These are phyloP conservation scores for Cryptococcus sp. DNA, from an alignment of 1,284 basidiomycete species.

Conservation along the genomic window DNA sequence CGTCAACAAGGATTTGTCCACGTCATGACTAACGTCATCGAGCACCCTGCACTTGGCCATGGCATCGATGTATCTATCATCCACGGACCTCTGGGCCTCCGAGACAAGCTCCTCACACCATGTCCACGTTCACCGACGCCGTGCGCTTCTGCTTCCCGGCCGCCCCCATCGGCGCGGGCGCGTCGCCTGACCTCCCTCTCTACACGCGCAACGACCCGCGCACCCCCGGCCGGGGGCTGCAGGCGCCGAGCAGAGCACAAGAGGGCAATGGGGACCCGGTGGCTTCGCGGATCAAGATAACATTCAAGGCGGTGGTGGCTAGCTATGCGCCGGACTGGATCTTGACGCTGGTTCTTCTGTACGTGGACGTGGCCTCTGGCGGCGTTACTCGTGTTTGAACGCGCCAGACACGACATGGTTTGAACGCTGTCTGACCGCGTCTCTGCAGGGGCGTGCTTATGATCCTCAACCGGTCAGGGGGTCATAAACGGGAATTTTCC, in stretches of 20 bases:
- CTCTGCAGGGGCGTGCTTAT: constrained; percentile 61
- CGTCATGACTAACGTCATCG: background rate
- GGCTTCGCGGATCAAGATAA: constrained; percentile 18
- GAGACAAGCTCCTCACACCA: constrained; percentile 3
- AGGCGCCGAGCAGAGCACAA: background rate
- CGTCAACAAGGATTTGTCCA: too few species aligned
- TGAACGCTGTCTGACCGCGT: background rate
- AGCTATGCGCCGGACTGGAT: constrained; percentile 56
- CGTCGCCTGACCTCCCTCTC: constrained; percentile 11
- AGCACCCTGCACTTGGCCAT: background rate
- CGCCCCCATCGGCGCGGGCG: constrained; percentile 14
- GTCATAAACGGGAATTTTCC: constrained; percentile 81
- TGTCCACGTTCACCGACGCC: constrained; percentile 30
- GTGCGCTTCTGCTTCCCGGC: constrained; percentile 39
- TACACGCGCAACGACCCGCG: constrained; percentile 11
- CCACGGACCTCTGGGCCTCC: background rate
- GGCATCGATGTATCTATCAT: background rate
- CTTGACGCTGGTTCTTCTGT: constrained; percentile 68
- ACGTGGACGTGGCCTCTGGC: constrained; percentile 37
- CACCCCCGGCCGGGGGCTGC: background rate
- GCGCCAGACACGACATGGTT: too few species aligned
- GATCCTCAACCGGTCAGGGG: constrained; percentile 66
- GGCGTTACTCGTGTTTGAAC: too few species aligned
- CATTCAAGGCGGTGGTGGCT: constrained; percentile 21
- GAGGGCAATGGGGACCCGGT: constrained; percentile 18